phyloP scores from a whole-genome alignment of 768 basidiomycete genomes.

The Suillus paluster region DNA sequence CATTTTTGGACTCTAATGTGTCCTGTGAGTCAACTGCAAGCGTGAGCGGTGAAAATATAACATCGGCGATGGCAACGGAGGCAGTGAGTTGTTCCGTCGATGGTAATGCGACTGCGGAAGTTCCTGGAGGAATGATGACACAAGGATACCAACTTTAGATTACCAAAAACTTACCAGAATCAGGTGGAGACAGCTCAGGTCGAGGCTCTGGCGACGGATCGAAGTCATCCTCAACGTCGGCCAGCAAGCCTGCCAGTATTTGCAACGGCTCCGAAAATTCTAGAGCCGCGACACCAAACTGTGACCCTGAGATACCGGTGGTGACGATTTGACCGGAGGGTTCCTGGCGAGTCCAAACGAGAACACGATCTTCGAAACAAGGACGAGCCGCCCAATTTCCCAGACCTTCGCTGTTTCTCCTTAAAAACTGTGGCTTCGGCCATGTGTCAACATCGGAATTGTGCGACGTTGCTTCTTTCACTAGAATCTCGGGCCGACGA shows the following conservation, averaged over 20 bases:
- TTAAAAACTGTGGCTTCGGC: slow-evolving; percentile 13
- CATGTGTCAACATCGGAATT: slow-evolving; percentile 21
- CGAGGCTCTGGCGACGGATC: slow-evolving; percentile 21
- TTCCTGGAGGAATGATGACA: slow-evolving; percentile 9
- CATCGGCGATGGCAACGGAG: background rate
- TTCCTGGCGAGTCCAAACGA: slow-evolving; percentile 53
- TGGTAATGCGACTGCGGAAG: slow-evolving; percentile 9
- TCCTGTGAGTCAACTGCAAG: slow-evolving; percentile 4
- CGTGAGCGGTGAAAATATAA: background rate
- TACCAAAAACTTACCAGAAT: slow-evolving; percentile 22
- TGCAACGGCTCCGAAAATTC: slow-evolving; percentile 75
- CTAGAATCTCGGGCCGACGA: slow-evolving; percentile 32
- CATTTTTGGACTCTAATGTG: slow-evolving; percentile 11
- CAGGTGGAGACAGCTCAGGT: slow-evolving; percentile 18
- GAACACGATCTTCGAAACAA: slow-evolving; percentile 75
- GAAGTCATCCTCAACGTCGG: slow-evolving; percentile 22
- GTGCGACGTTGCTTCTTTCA: slow-evolving; percentile 31
- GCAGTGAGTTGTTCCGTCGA: slow-evolving; percentile 1
- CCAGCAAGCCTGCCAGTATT: slow-evolving; percentile 56
- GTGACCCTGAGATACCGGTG: slow-evolving; percentile 49
- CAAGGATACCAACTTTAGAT: slow-evolving; percentile 5
- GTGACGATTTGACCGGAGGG: slow-evolving; percentile 39
- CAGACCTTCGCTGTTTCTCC: slow-evolving; percentile 55
- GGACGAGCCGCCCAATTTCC: slow-evolving; percentile 73
- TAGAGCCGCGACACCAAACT: slow-evolving; percentile 67